Base-by-base conservation (phyloP, 192 early-diverging fungal genomes). In the Coemansia sp. region DNA sequence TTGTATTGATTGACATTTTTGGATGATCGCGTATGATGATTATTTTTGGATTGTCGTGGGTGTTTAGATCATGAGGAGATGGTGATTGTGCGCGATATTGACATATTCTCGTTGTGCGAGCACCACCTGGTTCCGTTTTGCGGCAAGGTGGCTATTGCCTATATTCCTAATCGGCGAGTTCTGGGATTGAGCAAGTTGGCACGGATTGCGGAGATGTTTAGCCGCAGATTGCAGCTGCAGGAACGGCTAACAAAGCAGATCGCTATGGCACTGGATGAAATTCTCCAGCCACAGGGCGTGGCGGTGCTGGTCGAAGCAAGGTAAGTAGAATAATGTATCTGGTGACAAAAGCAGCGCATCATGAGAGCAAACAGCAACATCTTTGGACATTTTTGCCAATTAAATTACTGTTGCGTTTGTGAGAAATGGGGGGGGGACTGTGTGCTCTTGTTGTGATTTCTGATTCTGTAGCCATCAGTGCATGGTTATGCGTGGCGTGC, bases 171-270 rank as follows among this genome's bases (percentile, higher is more conserved):
- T 72, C 86, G 91, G 49, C 88, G 92, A 48, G 97, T 99, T 12
- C 84, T 99, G 34, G 97, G 97, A 23, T 82, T 99, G 44, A 91
- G 89, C 81, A 99, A 99, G 74, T 85, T 99, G 64, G 97, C 97
- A 22, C 89, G 97, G 24, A 92, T 99, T 63, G 95, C 97, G 19
- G 97, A 99, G 76, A 96, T 98, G 94, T 95, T 99, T 74, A 87
- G 89, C 53, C 88, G 95, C 59, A 82, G 97, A 53, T 82, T 99
- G 56, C 96, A 98, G 83, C 90, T 98, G 5, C 97, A 99, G 83
- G 97, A 99, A 67, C 88, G 97, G 12, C 78, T 99, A 58, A 99
- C 97, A 23, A 98, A 98, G 83, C 97, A 99, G 71, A 89, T 99
- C 51, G 95, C 96, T 2, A 82, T 89, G 44, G 88, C 95, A 9